Conservation (phyloP, 768 basidiomycete species). For the Lentinula guzmanii region DNA sequence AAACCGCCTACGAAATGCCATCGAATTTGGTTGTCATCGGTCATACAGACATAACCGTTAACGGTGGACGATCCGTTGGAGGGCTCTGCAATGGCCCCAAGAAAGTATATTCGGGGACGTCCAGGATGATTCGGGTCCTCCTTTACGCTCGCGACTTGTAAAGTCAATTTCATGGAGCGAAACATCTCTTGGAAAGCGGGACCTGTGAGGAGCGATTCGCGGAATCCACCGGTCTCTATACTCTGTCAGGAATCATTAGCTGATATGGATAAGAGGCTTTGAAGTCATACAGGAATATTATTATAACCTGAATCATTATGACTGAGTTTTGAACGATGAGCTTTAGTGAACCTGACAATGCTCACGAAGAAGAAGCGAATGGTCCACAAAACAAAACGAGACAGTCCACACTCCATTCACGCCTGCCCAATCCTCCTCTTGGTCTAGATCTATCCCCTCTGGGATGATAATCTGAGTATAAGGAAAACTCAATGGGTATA, state of each 20-base stretch:
- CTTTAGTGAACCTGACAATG: conserved; percentile 12
- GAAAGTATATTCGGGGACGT: conserved; percentile 48
- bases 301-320: conserved; percentile 40
- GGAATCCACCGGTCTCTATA: conserved; percentile 25
- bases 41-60: conserved; percentile 49
- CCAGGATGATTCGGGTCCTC: conserved; percentile 42
- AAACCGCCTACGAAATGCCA: conserved; percentile 55
- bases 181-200: conserved; percentile 47
- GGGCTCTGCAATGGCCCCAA: conserved; percentile 42
- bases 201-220: conserved; percentile 44
- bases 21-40: conserved; percentile 49
- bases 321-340: neutral
- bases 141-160: conserved; percentile 35
- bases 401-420: conserved; percentile 55
- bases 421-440: conserved; percentile 50
- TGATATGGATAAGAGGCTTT: neutral
- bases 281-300: conserved; percentile 10
- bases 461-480: conserved; percentile 48
- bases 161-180: conserved; percentile 39
- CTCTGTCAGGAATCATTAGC: conserved; percentile 12
- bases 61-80: conserved; percentile 34
- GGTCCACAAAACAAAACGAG: conserved; percentile 66
- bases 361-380: conserved; percentile 59
- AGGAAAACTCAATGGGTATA: conserved; percentile 46
- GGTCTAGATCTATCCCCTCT: conserved; percentile 26